These are phyloP conservation scores for Corchorus olitorius DNA, from an alignment of 345 rosid species.

Conservation along the genomic window DNA sequence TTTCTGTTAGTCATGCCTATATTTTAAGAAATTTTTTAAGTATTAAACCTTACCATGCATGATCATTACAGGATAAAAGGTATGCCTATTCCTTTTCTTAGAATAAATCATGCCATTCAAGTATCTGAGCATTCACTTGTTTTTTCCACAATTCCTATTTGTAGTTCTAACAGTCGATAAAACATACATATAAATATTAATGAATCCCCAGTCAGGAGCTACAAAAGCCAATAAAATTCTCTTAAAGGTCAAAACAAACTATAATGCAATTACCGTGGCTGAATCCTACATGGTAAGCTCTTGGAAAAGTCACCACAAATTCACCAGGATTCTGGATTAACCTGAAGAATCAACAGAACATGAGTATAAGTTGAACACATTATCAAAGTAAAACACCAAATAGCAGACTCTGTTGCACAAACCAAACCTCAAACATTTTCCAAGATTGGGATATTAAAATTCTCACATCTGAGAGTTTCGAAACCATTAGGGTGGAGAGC, in stretches of 20 bases:
- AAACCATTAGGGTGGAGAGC: conserved; percentile 12
- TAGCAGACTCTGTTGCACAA: conserved; percentile 7
- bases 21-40: neutral
- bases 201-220: conserved; percentile 17
- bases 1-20: neutral
- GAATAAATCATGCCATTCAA: neutral
- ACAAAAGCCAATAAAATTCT: conserved; percentile 16
- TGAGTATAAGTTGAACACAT: conserved; percentile 26
- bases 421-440: conserved; percentile 5
- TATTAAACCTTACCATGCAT: neutral
- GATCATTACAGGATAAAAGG: conserved; percentile 7
- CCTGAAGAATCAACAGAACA: conserved; percentile 53
- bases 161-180: neutral
- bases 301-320: conserved; percentile 98
- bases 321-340: conserved; percentile 98
- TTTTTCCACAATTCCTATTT: neutral
- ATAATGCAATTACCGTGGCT: conserved; percentile 90
- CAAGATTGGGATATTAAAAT: conserved; percentile 17
- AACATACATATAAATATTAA: neutral
- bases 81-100: neutral
- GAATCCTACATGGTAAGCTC: conserved; percentile 99
- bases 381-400: conserved; percentile 23
- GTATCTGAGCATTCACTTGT: neutral
- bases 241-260: conserved; percentile 20
- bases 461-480: neutral